Evolutionary conservation across 2,329 filamentous ascomycete species (phyloP), one percentile per base, ranked within the genome.

Genomic region (Stagonosporopsis vannaccii): DNA sequence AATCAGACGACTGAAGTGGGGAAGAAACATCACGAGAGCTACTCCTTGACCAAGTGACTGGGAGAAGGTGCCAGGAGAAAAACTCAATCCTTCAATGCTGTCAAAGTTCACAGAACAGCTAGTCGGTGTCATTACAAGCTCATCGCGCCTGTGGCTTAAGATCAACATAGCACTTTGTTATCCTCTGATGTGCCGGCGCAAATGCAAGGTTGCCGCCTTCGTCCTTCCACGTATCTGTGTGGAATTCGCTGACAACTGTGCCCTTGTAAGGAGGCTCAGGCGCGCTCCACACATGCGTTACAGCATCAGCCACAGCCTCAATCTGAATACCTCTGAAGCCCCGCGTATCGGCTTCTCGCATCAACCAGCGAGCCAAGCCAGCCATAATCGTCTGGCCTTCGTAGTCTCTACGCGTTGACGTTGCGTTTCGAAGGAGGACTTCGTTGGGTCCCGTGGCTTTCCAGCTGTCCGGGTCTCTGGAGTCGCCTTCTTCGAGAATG

Each of bases 241-340:
- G 52, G 44, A 75, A 68, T 25, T 66, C 60, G 23, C 60, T 60
- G 17, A 71, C 60, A 2, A 72, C 40, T 3, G 19, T 50, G 3
- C 62, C 66, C 37, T 60, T 66, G 44, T 65, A 74, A 45, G 68
- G 66, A 23, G 58, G 50, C 44, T 67, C 65, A 26, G 67, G 63
- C 11, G 63, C 57, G 20, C 55, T 61, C 74, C 73, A 76, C 11
- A 71, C 64, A 52, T 67, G 53, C 26, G 53, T 66, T 11, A 76
- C 73, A 2, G 65, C 58, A 64, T 75, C 68, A 37, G 66, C 55
- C 22, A 74, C 47, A 12, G 61, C 62, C 59, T 77, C 75, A 51
- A 78, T 78, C 56, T 76, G 70, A 51, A 78, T 66, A 12, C 59
- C 70, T 19, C 66, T 61, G 49, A 63, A 78, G 0, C 76, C 76